A percentile compares a stretch with the other conserved stretches of the same genome.
phyloP scores from a whole-genome alignment of 306 rosid species.

The Pterocarpus santalinus region DNA sequence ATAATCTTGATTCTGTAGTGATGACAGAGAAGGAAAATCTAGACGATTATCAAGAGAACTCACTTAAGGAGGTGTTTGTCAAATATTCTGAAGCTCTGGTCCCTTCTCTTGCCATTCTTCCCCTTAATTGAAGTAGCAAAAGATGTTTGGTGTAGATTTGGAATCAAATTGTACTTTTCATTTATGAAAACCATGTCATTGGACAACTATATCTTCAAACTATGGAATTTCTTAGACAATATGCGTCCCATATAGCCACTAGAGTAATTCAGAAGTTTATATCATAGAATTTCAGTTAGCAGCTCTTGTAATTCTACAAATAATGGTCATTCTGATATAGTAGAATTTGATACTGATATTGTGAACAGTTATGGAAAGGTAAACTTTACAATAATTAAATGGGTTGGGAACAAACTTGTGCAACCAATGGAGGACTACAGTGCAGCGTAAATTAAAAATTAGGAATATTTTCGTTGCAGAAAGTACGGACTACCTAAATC shows the following conservation, averaged over 20 bases:
- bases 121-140: background rate
- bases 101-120: background rate
- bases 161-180: background rate
- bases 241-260: background rate
- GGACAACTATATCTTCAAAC: background rate
- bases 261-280: background rate
- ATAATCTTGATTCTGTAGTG: slow-evolving; percentile 17
- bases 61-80: background rate
- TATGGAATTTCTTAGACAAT: background rate
- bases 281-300: background rate
- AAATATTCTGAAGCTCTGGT: background rate
- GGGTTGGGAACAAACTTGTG: background rate
- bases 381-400: background rate
- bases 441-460: slow-evolving; percentile 6
- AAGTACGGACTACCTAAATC: background rate
- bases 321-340: background rate
- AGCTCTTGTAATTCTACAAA: background rate
- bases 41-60: background rate
- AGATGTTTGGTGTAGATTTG: background rate
- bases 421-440: slow-evolving; percentile 20
- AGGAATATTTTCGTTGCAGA: background rate
- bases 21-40: slow-evolving; percentile 13
- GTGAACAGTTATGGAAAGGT: background rate
- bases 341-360: slow-evolving; percentile 13
- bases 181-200: background rate